A percentile compares a stretch with the other conserved stretches of the same genome.
Evolutionary conservation across 1,139 yeast species (phyloP).

Genomic region (Lodderomyces metapsilosis): DNA sequence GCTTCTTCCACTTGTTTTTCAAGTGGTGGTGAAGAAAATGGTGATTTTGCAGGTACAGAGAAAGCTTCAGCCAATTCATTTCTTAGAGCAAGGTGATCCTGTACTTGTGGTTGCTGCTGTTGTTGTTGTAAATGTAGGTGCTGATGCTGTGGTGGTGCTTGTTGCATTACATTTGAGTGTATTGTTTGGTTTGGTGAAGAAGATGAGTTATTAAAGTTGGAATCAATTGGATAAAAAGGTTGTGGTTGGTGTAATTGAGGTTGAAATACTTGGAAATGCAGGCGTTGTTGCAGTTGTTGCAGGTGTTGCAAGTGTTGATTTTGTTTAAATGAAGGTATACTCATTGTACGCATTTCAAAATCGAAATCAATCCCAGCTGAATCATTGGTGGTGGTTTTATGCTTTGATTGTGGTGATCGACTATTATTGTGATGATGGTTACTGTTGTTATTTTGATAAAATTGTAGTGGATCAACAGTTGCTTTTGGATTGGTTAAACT

Average conservation of each 20-base stretch:
- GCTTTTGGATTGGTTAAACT: slow-evolving; percentile 36
- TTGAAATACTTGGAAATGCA: slow-evolving; percentile 4
- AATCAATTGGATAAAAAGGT: slow-evolving; percentile 1
- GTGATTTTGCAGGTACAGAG: slow-evolving; percentile 1
- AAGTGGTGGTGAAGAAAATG: slow-evolving; percentile 3
- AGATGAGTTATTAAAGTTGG: background rate
- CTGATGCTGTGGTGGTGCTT: slow-evolving; percentile 5
- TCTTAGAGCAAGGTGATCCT: slow-evolving; percentile 22
- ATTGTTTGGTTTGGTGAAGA: background rate
- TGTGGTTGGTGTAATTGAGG: slow-evolving; percentile 8
- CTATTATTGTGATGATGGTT: too few species aligned
- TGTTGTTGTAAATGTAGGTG: slow-evolving; percentile 7
- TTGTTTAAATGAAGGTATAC: slow-evolving; percentile 15
- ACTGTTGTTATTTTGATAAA: slow-evolving; percentile 20
- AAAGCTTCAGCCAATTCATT: slow-evolving; percentile 38
- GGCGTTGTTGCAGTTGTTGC: slow-evolving; percentile 5
- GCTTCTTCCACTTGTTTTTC: slow-evolving; percentile 5
- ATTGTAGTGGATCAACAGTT: slow-evolving; percentile 30
- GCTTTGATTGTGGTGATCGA: slow-evolving; percentile 3
- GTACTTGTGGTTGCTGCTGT: slow-evolving; percentile 7
- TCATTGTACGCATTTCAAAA: slow-evolving; percentile 35
- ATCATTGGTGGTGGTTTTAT: background rate
- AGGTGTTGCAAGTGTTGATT: slow-evolving; percentile 7
- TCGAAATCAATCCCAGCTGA: slow-evolving; percentile 20
- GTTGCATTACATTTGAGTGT: slow-evolving; percentile 1